A percentile compares a stretch with the other conserved stretches of the same genome.
Evolutionary conservation across 129 eudicot species (phyloP).

Genomic region (Helichrysum umbraculigerum): DNA sequence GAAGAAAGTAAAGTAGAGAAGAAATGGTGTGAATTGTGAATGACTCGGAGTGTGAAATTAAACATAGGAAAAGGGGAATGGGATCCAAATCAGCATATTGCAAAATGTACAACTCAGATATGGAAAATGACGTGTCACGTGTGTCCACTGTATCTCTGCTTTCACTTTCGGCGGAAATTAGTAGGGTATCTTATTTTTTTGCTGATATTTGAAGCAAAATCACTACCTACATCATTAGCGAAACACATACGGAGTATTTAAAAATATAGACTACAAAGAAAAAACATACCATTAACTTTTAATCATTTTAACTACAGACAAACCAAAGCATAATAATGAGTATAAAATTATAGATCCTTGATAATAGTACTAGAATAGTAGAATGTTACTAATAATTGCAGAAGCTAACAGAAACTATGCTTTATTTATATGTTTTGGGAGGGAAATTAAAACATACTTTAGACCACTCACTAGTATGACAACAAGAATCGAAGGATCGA

Average conservation of each 20-base stretch:
- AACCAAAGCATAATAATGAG: too few relatives aligned
- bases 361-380: too few relatives aligned
- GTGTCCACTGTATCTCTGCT: slow-evolving; percentile 23
- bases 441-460: too few relatives aligned
- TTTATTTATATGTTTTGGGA: too few relatives aligned
- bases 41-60: background rate
- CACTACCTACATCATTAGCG: background rate
- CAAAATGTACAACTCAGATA: slow-evolving; percentile 20
- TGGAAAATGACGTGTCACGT: slow-evolving; percentile 34
- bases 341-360: too few relatives aligned
- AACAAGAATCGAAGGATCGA: too few relatives aligned
- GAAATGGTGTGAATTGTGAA: slow-evolving; percentile 5
- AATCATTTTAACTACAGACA: too few relatives aligned
- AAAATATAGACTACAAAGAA: too few relatives aligned
- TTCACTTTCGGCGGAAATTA: slow-evolving; percentile 43
- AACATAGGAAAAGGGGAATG: background rate
- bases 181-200: slow-evolving; percentile 19
- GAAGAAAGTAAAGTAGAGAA: background rate
- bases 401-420: too few relatives aligned
- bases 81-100: slow-evolving; percentile 30
- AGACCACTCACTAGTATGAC: too few relatives aligned
- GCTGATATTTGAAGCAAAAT: slow-evolving; percentile 38
- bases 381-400: too few relatives aligned
- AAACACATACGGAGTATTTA: background rate
- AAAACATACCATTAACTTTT: too few relatives aligned